phyloP scores from a whole-genome alignment of 2,329 filamentous ascomycete genomes.

The Monosporascus ibericus region DNA sequence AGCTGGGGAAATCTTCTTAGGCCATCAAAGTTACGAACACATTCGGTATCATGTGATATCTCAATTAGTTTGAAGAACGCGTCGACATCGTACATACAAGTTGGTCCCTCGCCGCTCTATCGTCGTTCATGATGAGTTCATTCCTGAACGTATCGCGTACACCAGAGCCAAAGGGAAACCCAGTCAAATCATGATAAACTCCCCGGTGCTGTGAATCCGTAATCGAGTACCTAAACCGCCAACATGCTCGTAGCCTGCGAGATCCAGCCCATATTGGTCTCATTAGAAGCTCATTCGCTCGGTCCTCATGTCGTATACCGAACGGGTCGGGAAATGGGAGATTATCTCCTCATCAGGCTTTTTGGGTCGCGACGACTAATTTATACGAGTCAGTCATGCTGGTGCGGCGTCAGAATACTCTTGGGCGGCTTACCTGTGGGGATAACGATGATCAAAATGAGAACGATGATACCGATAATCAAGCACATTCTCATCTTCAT shows the following conservation, averaged over 20 bases:
- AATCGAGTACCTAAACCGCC: conserved; percentile 19
- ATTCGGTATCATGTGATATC: conserved; percentile 20
- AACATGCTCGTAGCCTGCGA: conserved; percentile 30
- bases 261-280: conserved; percentile 17
- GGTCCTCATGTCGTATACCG: conserved; percentile 20
- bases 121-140: conserved; percentile 8
- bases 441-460: conserved; percentile 91
- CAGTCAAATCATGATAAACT: conserved; percentile 28
- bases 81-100: conserved; percentile 41
- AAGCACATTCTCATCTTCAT: conserved; percentile 99
- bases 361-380: conserved; percentile 37
- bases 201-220: conserved; percentile 26
- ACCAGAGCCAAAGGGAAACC: conserved; percentile 27
- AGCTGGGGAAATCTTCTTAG: neutral
- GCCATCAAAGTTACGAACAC: neutral
- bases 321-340: conserved; percentile 16
- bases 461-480: conserved; percentile 81
- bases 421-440: conserved; percentile 64
- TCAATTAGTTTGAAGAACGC: conserved; percentile 43
- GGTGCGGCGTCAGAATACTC: no score
- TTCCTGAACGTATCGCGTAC: conserved; percentile 13
- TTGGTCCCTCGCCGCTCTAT: conserved; percentile 19
- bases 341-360: conserved; percentile 26
- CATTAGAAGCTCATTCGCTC: conserved; percentile 15
- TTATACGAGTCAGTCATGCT: conserved; percentile 5